Evolutionary conservation across 1,139 yeast species (phyloP).

Genomic region (Debaryomyces coudertii): DNA sequence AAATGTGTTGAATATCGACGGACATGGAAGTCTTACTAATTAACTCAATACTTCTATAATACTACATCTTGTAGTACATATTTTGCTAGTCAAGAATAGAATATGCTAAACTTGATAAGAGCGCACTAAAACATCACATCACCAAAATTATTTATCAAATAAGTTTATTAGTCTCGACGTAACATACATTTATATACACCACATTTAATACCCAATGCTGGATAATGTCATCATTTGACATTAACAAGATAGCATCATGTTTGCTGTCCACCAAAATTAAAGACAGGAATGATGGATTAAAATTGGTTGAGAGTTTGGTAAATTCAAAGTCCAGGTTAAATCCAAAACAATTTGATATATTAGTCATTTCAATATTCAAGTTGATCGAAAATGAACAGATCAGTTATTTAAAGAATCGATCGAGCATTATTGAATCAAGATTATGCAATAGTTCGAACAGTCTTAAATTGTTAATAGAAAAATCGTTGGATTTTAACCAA

Average conservation of each 20-base stretch:
- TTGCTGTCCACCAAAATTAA: conserved; percentile 50
- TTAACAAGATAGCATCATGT: conserved; percentile 21
- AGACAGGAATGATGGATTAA: conserved; percentile 56
- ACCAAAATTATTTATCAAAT: not conserved
- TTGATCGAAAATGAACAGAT: conserved; percentile 45
- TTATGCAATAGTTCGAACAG: conserved; percentile 44
- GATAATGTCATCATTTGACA: conserved; percentile 27
- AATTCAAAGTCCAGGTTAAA: conserved; percentile 25
- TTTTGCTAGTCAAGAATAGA: not conserved
- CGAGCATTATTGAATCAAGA: conserved; percentile 40
- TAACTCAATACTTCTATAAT: too few relatives aligned
- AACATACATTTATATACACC: not conserved
- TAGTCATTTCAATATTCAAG: conserved; percentile 42
- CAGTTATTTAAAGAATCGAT: conserved; percentile 32
- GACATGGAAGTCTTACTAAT: too few relatives aligned
- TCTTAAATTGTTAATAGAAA: conserved; percentile 36
- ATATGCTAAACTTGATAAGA: not conserved
- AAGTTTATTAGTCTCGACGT: not conserved
- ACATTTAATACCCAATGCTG: not conserved
- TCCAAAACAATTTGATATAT: conserved; percentile 26
- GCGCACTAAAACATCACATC: conserved; percentile 1
- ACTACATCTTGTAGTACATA: too few relatives aligned
- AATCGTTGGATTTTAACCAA: conserved; percentile 20
- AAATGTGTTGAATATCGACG: too few relatives aligned
- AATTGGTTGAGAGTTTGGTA: conserved; percentile 37